Evolutionary conservation across 2,329 filamentous ascomycete genomes (phyloP), one percentile per base, ranked within the genome.

Genomic region (Daldinia sp.): DNA sequence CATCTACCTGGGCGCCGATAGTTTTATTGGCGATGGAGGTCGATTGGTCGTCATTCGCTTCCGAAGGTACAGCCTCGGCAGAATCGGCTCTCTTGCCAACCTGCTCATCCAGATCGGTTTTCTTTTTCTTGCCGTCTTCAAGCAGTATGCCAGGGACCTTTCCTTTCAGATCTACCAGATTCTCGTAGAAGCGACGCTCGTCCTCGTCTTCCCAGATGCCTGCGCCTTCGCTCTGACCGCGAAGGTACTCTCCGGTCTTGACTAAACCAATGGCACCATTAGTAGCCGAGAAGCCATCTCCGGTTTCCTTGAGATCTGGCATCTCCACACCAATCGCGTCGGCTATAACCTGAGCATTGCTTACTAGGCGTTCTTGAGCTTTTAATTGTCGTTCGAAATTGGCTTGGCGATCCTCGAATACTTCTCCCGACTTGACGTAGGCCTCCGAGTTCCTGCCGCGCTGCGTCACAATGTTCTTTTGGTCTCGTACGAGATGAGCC

Each of bases 151-250:
- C 90, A 0, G 95, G 96, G 2, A 99, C 95, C 71, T 97, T 96
- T 70, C 96, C 95, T 74, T 96, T 97, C 13, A 99, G 81, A 74
- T 99, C 95, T 10, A 96, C 91, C 9, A 99, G 78, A 68, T 97
- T 98, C 80, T 99, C 95, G 78, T 99, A 99, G 76, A 99, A 99
- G 63, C 95, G 91, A 62, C 95, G 89, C 78, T 99, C 94, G 56
- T 99, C 95, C 74, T 99, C 95, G 71, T 99, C 95, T 79, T 97
- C 94, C 95, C 95, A 99, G 66, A 99, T 98, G 0, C 95, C 95
- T 21, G 94, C 87, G 17, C 93, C 94, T 61, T 98, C 94, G 19
- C 90, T 90, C 75, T 96, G 92, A 10, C 93, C 94, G 34, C 93
- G 90, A 35, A 98, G 82, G 73, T 97, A 98, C 70, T 98, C 94